These are phyloP conservation scores for Gliomastix tumulicola DNA, from an alignment of 2,329 filamentous ascomycete species.

Conservation along the genomic window DNA sequence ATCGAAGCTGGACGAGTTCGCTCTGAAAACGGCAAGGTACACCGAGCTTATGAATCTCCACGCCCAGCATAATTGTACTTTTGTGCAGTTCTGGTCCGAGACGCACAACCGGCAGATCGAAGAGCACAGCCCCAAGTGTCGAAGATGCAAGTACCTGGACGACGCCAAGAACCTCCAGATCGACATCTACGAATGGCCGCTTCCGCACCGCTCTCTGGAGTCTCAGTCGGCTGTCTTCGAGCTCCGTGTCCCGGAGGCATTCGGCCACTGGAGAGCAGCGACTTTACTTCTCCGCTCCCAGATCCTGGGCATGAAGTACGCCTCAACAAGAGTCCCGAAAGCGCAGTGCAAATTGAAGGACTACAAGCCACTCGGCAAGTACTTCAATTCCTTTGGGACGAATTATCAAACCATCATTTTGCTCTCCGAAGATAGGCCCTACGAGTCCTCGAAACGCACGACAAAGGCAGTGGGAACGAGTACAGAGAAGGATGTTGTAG, in stretches of 20 bases:
- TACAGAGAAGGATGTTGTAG: background rate
- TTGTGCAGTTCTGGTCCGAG: too few species aligned
- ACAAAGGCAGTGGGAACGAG: background rate
- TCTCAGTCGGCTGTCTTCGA: conserved; percentile 46
- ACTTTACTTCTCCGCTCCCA: conserved; percentile 30
- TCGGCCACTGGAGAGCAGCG: conserved; percentile 38
- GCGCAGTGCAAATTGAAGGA: too few species aligned
- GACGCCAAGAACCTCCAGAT: conserved; percentile 22
- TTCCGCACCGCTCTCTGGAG: conserved; percentile 23
- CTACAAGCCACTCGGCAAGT: background rate
- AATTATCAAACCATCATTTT: background rate
- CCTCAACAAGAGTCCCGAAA: too few species aligned
- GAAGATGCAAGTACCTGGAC: background rate
- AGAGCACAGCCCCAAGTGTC: too few species aligned
- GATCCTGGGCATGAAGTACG: conserved; percentile 19
- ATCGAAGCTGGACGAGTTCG: too few species aligned
- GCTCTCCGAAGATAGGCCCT: conserved; percentile 1
- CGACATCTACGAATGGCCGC: conserved; percentile 47
- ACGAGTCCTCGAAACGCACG: background rate
- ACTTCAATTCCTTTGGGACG: background rate
- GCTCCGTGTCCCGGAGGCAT: conserved; percentile 28
- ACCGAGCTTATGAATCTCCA: too few species aligned
- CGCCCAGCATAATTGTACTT: too few species aligned
- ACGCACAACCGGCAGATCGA: too few species aligned
- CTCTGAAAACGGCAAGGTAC: too few species aligned